Base-by-base conservation (phyloP, 192 early-diverging fungal genomes). In the Podila epigama region DNA sequence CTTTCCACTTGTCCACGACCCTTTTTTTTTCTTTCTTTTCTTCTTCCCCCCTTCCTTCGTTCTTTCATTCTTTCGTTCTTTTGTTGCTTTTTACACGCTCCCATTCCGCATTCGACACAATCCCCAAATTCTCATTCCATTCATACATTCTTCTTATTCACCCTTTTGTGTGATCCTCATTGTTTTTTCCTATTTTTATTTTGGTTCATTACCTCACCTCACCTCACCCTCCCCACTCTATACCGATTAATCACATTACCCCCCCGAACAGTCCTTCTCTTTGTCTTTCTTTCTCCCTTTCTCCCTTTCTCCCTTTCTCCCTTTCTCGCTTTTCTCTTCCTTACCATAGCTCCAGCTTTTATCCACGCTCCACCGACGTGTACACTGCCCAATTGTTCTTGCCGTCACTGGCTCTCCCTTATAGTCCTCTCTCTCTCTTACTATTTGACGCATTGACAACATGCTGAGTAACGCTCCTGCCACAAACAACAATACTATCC, bases 401-500 rank as follows among this genome's bases (percentile, higher is more conserved):
- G 44, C 25, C 11, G 44, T 22, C 44, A 48, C n/a, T 22, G 44
- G 20, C 44, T 22, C 44, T 48, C 20, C 7, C 44, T 16, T 4
- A 48, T 29, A 54, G 52, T 54, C 52, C 16, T 8, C 16, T 41
- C 40, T 41, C 40, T 41, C 16, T 41, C 40, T 41, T 41, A 16
- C 16, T 41, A 8, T 41, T 16, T 54, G 25, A 32, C 18, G 10
- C n/a, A 51, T n/a, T n/a, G 51, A 51, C 18, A 54, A 54, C 44
- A 48, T 54, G 52, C 16, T 32, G 27, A 25, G 27, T 28, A 54
- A 54, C 52, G 25, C 18, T 12, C 52, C 29, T 54, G n/a, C n/a
- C n/a, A 32, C 52, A 27, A 54, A 25, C 12, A 54, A 54, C 52
- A 54, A 54, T 13, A 28, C 52, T 25, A 18, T 54, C 52, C 52